Conservation (phyloP, 2,329 filamentous ascomycete species). For the Drechmeria coniospora region DNA sequence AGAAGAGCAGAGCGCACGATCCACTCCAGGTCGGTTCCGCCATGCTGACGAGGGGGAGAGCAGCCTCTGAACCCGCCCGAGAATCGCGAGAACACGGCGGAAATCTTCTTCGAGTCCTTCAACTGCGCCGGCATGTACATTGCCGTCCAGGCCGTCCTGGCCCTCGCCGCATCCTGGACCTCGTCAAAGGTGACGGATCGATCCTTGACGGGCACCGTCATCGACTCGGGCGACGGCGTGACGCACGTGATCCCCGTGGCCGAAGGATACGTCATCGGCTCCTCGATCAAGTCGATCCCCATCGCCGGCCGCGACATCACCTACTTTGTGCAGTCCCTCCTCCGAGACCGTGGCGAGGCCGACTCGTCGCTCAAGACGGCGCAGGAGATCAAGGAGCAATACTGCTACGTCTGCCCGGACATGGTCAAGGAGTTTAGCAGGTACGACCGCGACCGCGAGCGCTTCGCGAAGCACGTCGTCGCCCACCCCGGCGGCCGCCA, state of each 20-base stretch:
- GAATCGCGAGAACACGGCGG: constrained; percentile 96
- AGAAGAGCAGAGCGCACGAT: no score
- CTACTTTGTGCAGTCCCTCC: constrained; percentile 92
- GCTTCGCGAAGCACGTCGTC: constrained; percentile 82
- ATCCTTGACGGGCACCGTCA: constrained; percentile 91
- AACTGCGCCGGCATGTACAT: constrained; percentile 99
- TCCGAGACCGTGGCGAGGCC: constrained; percentile 89
- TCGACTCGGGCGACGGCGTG: constrained; percentile 96
- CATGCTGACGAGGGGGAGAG: background rate
- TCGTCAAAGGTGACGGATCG: constrained; percentile 95
- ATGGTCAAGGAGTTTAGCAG: constrained; percentile 97
- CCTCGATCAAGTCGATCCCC: constrained; percentile 97
- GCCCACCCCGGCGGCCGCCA: constrained; percentile 73
- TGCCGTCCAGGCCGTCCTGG: constrained; percentile 91
- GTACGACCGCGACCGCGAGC: constrained; percentile 83
- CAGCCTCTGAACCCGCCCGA: constrained; percentile 94
- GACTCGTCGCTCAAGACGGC: constrained; percentile 96
- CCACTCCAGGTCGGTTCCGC: background rate
- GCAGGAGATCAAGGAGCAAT: constrained; percentile 96
- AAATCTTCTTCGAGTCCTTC: constrained; percentile 99
- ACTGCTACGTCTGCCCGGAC: constrained; percentile 96
- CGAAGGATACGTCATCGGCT: constrained; percentile 97
- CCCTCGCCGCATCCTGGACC: constrained; percentile 94
- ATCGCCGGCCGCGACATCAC: constrained; percentile 97
- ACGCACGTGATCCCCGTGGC: constrained; percentile 98